Percentiles rank a stretch among this genome's conserved stretches.
Conservation (phyloP, 2,329 filamentous ascomycete genomes). For the Clonostachys sp. region DNA sequence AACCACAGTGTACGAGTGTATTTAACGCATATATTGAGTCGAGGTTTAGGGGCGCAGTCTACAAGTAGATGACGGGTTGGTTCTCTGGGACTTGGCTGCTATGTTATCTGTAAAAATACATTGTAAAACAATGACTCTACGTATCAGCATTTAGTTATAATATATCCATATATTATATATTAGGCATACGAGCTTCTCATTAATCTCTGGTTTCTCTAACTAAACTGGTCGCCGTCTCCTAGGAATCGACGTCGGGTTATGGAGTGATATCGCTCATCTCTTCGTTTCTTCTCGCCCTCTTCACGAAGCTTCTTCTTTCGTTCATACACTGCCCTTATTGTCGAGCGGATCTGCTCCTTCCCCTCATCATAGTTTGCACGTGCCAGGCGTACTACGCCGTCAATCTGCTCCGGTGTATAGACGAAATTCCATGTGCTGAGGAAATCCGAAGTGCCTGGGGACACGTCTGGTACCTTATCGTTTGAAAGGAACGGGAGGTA, state of each 20-base stretch:
- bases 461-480: slow-evolving; percentile 71
- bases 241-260: slow-evolving; percentile 46
- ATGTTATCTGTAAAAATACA: slow-evolving; percentile 26
- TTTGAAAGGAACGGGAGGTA: slow-evolving; percentile 91
- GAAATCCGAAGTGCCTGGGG: slow-evolving; percentile 78
- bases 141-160: slow-evolving; percentile 11
- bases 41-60: too few species aligned
- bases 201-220: slow-evolving; percentile 22
- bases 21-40: too few species aligned
- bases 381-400: slow-evolving; percentile 77
- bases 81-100: too few species aligned
- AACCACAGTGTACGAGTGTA: too few species aligned
- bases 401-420: slow-evolving; percentile 86
- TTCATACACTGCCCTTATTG: slow-evolving; percentile 87
- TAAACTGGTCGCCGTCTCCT: slow-evolving; percentile 65
- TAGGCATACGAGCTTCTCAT: slow-evolving; percentile 2
- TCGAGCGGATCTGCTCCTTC: slow-evolving; percentile 69
- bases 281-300: slow-evolving; percentile 37
- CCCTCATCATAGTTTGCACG: slow-evolving; percentile 85
- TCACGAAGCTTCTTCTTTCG: slow-evolving; percentile 71
- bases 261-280: slow-evolving; percentile 34
- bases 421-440: slow-evolving; percentile 98
- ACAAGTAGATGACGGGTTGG: too few species aligned
- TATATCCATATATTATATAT: slow-evolving; percentile 8
- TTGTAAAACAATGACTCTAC: slow-evolving; percentile 28